Evolutionary conservation across 441 rosid species (phyloP).

Genomic region (Adansonia grandidieri): DNA sequence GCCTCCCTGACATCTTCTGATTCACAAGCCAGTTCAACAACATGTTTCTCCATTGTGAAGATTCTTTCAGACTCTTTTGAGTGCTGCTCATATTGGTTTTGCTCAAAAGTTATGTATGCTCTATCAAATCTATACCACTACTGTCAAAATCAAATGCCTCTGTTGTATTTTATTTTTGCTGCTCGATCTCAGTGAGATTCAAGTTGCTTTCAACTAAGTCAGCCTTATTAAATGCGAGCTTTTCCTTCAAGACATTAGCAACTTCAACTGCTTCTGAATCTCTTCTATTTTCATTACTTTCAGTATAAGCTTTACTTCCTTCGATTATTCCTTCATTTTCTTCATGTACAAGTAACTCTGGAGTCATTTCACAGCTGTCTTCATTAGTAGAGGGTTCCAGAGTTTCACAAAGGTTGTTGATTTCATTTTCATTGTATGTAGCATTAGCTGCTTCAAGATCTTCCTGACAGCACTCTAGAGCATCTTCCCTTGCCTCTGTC

Average conservation of each 20-base stretch:
- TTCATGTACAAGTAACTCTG: constrained; percentile 33
- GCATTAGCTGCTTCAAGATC: constrained; percentile 35
- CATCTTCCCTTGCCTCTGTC: constrained; percentile 36
- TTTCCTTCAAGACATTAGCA: constrained; percentile 44
- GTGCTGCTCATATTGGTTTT: constrained; percentile 39
- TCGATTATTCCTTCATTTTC: constrained; percentile 37
- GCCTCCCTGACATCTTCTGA: constrained; percentile 47
- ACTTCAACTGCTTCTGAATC: constrained; percentile 47
- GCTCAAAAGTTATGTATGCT: constrained; percentile 39
- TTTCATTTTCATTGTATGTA: constrained; percentile 31
- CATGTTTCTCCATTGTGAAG: constrained; percentile 40
- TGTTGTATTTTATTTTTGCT: constrained; percentile 35
- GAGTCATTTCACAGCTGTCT: constrained; percentile 36
- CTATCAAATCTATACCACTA: constrained; percentile 37
- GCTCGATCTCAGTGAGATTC: constrained; percentile 41
- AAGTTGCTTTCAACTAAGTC: constrained; percentile 41
- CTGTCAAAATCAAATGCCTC: constrained; percentile 30
- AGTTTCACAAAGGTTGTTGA: constrained; percentile 31
- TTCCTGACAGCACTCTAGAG: constrained; percentile 29
- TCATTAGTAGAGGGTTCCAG: constrained; percentile 33
- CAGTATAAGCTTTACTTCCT: constrained; percentile 39
- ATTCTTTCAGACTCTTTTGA: constrained; percentile 36
- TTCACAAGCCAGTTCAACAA: constrained; percentile 50
- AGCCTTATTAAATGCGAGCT: constrained; percentile 43
- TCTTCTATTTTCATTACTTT: constrained; percentile 44